Percentiles rank a stretch among this genome's conserved stretches.
Evolutionary conservation across 2,329 filamentous ascomycete genomes (phyloP).

Genomic region (Arthrobotrys megalospora): DNA sequence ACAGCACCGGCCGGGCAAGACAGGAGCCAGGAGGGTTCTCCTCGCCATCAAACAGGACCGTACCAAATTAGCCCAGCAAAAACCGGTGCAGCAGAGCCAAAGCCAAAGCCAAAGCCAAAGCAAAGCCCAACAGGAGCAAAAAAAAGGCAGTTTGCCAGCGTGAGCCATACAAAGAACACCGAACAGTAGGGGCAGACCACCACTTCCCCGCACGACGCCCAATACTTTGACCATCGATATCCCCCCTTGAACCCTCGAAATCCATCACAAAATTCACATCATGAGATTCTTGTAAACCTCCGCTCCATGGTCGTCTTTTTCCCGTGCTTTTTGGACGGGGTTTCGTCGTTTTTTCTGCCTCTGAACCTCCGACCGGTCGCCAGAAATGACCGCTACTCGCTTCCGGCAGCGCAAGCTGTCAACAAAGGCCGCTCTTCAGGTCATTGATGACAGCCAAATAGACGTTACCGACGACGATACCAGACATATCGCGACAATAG

Average conservation of each 20-base stretch:
- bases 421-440: conserved; percentile 86
- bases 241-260: conserved; percentile 70
- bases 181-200: conserved; percentile 50
- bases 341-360: conserved; percentile 66
- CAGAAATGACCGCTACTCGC: conserved; percentile 64
- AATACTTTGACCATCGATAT: conserved; percentile 73
- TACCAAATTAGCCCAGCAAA: conserved; percentile 61
- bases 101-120: background rate
- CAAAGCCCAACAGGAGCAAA: conserved; percentile 14
- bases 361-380: conserved; percentile 64
- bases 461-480: conserved; percentile 88
- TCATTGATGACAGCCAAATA: conserved; percentile 91
- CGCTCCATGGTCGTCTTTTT: conserved; percentile 78
- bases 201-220: conserved; percentile 70
- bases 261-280: conserved; percentile 73
- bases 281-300: conserved; percentile 73
- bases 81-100: background rate
- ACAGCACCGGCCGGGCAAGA: conserved; percentile 20
- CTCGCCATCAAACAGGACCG: conserved; percentile 64
- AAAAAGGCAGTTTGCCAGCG: conserved; percentile 56
- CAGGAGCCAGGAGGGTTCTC: conserved; percentile 46
- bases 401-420: conserved; percentile 87
- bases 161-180: conserved; percentile 55
- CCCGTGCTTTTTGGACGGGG: conserved; percentile 74
- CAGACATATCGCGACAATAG: conserved; percentile 85